Percentiles rank a stretch among this genome's conserved stretches.
These are phyloP conservation scores for Fusarium pseudograminearum DNA, from an alignment of 2,329 filamentous ascomycete genomes.

Conservation along the genomic window DNA sequence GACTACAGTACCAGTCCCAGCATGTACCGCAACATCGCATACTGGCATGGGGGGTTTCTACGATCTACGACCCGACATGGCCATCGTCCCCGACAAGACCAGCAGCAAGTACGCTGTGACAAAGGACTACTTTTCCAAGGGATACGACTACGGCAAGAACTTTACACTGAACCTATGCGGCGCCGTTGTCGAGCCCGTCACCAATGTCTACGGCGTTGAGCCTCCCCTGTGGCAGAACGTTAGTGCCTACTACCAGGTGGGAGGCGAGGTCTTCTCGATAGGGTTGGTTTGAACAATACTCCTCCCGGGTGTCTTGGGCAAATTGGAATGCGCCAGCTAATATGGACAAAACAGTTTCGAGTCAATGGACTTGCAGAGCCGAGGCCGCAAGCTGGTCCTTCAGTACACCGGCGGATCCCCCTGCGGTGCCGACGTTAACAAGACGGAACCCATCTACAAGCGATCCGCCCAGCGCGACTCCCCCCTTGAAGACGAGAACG, in stretches of 20 bases:
- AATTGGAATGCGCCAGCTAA: slow-evolving; percentile 28
- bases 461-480: slow-evolving; percentile 46
- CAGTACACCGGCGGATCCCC: slow-evolving; percentile 84
- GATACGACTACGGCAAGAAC: slow-evolving; percentile 82
- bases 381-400: slow-evolving; percentile 80
- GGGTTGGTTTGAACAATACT: slow-evolving; percentile 64
- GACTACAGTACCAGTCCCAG: slow-evolving; percentile 58
- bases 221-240: slow-evolving; percentile 75
- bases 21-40: slow-evolving; percentile 68
- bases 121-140: slow-evolving; percentile 72
- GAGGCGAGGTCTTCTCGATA: slow-evolving; percentile 77
- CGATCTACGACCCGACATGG: slow-evolving; percentile 68
- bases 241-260: slow-evolving; percentile 79
- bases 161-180: slow-evolving; percentile 88
- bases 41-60: slow-evolving; percentile 69
- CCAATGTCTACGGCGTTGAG: slow-evolving; percentile 73
- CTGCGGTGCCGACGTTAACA: slow-evolving; percentile 66
- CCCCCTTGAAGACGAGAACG: slow-evolving; percentile 48
- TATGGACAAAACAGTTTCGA: slow-evolving; percentile 52
- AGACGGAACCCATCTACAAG: slow-evolving; percentile 47
- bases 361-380: slow-evolving; percentile 65
- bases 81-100: slow-evolving; percentile 58
- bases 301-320: background rate
- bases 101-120: slow-evolving; percentile 56
- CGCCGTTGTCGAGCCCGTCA: slow-evolving; percentile 75